These are phyloP conservation scores for Cryptococcus amylolentus DNA, from an alignment of 1,284 basidiomycete species.

Conservation along the genomic window DNA sequence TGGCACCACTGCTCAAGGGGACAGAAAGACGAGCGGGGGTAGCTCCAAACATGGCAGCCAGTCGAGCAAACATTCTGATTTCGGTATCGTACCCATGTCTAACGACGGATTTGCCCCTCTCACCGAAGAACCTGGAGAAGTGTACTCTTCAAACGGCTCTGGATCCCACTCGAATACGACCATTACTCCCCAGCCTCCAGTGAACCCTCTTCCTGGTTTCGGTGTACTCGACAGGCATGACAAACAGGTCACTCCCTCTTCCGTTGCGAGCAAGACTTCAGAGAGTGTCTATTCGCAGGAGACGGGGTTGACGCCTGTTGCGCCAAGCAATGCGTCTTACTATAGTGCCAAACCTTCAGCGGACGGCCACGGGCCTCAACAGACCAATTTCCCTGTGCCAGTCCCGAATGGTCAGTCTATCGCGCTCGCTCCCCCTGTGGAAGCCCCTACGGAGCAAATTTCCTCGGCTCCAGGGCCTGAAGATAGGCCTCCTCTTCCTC, in stretches of 20 bases:
- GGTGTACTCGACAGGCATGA: background rate
- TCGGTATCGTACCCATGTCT: background rate
- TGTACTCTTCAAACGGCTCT: background rate
- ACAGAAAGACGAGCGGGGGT: conserved; percentile 15
- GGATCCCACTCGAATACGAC: background rate
- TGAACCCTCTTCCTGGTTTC: background rate
- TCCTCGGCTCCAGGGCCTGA: background rate
- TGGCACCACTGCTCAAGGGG: background rate
- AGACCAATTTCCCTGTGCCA: background rate
- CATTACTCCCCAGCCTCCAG: background rate
- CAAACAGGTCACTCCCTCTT: conserved; percentile 1
- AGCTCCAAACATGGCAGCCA: conserved; percentile 30
- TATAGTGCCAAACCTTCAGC: conserved; percentile 2
- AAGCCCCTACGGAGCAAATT: background rate
- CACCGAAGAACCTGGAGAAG: conserved; percentile 14
- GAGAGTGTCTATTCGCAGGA: conserved; percentile 26
- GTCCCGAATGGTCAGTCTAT: background rate
- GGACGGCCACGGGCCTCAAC: background rate
- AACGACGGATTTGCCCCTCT: conserved; percentile 11
- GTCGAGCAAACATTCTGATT: conserved; percentile 14
- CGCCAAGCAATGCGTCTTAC: background rate
- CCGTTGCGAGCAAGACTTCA: conserved; percentile 16
- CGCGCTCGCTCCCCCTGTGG: background rate
- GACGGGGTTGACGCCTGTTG: conserved; percentile 18
- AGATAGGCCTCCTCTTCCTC: background rate